Percentiles rank a stretch among this genome's conserved stretches.
phyloP scores from a whole-genome alignment of 768 basidiomycete species.

The Xanthoconium stramineum region DNA sequence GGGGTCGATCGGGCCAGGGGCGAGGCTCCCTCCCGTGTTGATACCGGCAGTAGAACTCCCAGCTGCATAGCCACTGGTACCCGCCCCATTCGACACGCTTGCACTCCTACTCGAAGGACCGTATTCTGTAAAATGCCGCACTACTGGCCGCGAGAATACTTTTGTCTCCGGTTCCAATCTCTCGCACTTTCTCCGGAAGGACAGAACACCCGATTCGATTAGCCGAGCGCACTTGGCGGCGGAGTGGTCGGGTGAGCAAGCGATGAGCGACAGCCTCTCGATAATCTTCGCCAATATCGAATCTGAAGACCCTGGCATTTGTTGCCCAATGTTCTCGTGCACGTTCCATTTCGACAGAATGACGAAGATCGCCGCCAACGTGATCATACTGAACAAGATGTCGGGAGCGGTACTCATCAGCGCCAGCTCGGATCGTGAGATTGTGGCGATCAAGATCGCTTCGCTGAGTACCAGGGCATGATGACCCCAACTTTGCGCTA shows the following conservation, averaged over 20 bases:
- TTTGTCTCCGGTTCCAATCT: conserved; percentile 18
- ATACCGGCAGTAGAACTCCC: conserved; percentile 3
- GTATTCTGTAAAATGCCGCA: conserved; percentile 23
- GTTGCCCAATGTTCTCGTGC: conserved; percentile 31
- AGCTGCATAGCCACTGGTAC: conserved; percentile 9
- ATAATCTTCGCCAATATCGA: conserved; percentile 33
- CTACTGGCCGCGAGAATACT: conserved; percentile 17
- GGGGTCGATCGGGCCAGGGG: conserved; percentile 10
- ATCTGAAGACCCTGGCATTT: conserved; percentile 38
- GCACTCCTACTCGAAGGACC: conserved; percentile 18
- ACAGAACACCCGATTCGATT: conserved; percentile 32
- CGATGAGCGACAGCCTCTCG: conserved; percentile 33
- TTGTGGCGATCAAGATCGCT: conserved; percentile 32
- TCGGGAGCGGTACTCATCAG: conserved; percentile 43
- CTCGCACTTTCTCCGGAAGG: conserved; percentile 30
- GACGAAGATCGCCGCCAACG: conserved; percentile 42
- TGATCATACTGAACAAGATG: conserved; percentile 39
- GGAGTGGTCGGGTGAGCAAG: conserved; percentile 38
- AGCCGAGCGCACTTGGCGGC: conserved; percentile 43
- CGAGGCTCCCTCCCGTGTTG: neutral
- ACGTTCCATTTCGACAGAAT: conserved; percentile 43
- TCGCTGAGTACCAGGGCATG: conserved; percentile 39
- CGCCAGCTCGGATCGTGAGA: conserved; percentile 32
- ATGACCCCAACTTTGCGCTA: conserved; percentile 36
- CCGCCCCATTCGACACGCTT: conserved; percentile 16